Conservation (phyloP, 2,329 filamentous ascomycete species). For the Mycosphaerella sp. region DNA sequence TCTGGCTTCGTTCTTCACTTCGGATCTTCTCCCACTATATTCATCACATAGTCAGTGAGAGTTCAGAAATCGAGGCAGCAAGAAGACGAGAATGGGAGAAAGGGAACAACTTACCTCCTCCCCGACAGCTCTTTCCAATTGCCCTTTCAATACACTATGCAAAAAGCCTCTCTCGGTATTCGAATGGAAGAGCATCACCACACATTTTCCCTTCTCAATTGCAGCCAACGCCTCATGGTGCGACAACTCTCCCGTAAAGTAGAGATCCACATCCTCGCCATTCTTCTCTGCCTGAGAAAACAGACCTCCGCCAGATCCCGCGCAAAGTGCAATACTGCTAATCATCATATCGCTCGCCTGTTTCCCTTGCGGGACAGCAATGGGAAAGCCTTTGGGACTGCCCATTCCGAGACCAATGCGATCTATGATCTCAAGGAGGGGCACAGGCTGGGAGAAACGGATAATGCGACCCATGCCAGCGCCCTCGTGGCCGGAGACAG, state of each 20-base stretch:
- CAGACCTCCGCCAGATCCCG: slow-evolving; percentile 76
- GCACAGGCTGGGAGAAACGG: slow-evolving; percentile 47
- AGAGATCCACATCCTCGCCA: slow-evolving; percentile 58
- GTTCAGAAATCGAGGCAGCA: background rate
- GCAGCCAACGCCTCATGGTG: slow-evolving; percentile 88
- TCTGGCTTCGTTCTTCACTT: slow-evolving; percentile 37
- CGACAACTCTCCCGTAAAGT: slow-evolving; percentile 88
- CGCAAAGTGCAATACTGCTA: slow-evolving; percentile 73
- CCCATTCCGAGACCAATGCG: slow-evolving; percentile 58
- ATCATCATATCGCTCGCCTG: slow-evolving; percentile 52
- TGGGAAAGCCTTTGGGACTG: slow-evolving; percentile 57
- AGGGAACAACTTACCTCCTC: slow-evolving; percentile 34
- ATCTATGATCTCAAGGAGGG: slow-evolving; percentile 53
- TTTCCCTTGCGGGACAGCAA: slow-evolving; percentile 57
- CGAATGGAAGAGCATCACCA: slow-evolving; percentile 83
- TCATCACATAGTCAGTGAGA: background rate
- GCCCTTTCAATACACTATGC: slow-evolving; percentile 59
- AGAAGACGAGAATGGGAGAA: background rate
- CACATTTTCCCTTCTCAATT: slow-evolving; percentile 73
- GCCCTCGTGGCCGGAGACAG: slow-evolving; percentile 37
- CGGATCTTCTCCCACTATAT: slow-evolving; percentile 44
- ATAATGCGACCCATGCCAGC: slow-evolving; percentile 59
- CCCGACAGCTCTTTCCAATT: slow-evolving; percentile 55
- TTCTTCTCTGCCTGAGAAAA: slow-evolving; percentile 52
- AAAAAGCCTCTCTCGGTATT: slow-evolving; percentile 88